Evolutionary conservation across 2,329 filamentous ascomycete species (phyloP), one percentile per base, ranked within the genome.

Genomic region (Didymella segeticola): DNA sequence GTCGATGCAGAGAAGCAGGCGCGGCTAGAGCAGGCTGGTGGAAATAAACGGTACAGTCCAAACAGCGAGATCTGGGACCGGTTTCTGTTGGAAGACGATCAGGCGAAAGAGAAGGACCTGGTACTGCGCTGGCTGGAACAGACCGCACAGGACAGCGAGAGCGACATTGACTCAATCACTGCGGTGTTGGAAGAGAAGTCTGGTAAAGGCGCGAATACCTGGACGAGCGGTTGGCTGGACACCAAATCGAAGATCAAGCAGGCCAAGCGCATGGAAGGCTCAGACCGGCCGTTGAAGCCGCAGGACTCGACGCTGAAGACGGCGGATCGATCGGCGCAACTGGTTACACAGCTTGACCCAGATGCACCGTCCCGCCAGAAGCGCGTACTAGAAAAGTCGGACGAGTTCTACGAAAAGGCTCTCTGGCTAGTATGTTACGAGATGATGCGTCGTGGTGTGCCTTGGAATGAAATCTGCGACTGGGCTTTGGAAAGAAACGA

Each of bases 351-450:
- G 64, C 81, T 99, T 27, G 95, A 99, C 67, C 95, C 95, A 0
- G 95, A 99, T 78, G 91, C 92, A 5, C 82, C 87, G n/a, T 87
- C 86, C 30, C 85, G 95, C 56, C 93, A 98, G 74, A 83, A 82
- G 42, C 85, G 90, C 47, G 86, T 83, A 43, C 79, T 98, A 33
- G 89, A 96, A 69, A 84, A 87, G 20, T 86, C 93, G 65, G 95
- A 99, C 69, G 87, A 91, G 61, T 93, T 88, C 67, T 95, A 93
- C 58, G 95, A 99, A 77, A 86, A 89, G 47, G 89, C 92, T 2
- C 90, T 96, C 39, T 98, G 95, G 93, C 83, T 93, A 56, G 89
- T 90, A n/a, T 95, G 91, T 75, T 98, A 92, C 79, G 91, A 96
- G 73, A 90, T 96, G 80, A 80, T 99, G 46, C 87, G 93, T 42